Evolutionary conservation across 768 basidiomycete species (phyloP).

Genomic region (Lactarius evosmus): DNA sequence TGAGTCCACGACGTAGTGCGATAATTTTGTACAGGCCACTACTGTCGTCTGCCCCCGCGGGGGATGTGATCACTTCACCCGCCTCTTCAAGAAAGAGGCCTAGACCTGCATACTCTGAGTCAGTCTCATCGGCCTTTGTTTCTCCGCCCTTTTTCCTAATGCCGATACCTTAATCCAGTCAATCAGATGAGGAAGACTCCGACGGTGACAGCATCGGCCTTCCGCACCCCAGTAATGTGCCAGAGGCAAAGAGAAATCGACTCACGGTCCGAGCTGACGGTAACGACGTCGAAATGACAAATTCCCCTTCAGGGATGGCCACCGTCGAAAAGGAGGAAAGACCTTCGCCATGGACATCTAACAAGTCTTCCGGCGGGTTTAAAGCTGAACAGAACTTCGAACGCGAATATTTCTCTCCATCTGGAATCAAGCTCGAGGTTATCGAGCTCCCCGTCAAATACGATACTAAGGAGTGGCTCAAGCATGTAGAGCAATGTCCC

Average conservation of each 20-base stretch:
- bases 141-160: neutral
- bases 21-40: conserved; percentile 3
- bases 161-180: conserved; percentile 4
- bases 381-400: conserved; percentile 7
- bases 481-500: conserved; percentile 24
- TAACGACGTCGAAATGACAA: conserved; percentile 13
- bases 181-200: conserved; percentile 15
- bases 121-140: conserved; percentile 1
- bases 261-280: neutral
- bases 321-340: neutral
- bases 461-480: conserved; percentile 26
- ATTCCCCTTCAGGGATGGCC: conserved; percentile 5
- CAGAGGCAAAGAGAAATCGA: conserved; percentile 2
- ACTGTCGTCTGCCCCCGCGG: neutral
- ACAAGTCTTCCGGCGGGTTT: conserved; percentile 11
- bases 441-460: conserved; percentile 27
- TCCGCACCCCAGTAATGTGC: neutral
- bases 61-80: conserved; percentile 10
- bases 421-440: conserved; percentile 28
- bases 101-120: conserved; percentile 7
- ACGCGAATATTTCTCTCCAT: conserved; percentile 24
- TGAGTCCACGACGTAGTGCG: too few species aligned
- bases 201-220: neutral
- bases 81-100: conserved; percentile 15
- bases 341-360: conserved; percentile 2